phyloP scores from a whole-genome alignment of 768 basidiomycete genomes.

The Tylopilus sp. region DNA sequence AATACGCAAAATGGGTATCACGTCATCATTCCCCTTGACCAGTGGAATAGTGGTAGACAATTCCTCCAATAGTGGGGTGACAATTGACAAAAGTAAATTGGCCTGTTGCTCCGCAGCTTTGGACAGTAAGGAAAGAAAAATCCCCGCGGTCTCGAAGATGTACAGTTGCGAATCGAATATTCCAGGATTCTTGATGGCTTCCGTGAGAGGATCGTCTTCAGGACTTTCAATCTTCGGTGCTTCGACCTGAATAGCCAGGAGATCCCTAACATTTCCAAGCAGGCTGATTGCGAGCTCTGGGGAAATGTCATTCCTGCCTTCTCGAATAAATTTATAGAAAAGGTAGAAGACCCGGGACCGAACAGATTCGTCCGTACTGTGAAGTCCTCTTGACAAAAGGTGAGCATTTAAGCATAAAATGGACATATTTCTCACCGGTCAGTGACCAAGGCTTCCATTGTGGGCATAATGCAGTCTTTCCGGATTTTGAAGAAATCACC shows the following conservation, averaged over 20 bases:
- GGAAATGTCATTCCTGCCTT: constrained; percentile 74
- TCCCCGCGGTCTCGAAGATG: constrained; percentile 89
- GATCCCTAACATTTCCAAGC: constrained; percentile 70
- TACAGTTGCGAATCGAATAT: constrained; percentile 90
- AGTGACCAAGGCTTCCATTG: constrained; percentile 87
- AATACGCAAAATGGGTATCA: constrained; percentile 77
- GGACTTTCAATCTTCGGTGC: constrained; percentile 74
- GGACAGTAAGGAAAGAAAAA: constrained; percentile 72
- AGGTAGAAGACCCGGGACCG: constrained; percentile 86
- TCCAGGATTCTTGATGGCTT: constrained; percentile 70
- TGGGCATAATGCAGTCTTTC: constrained; percentile 82
- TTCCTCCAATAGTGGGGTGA: constrained; percentile 78
- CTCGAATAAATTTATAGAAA: constrained; percentile 88
- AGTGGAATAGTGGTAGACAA: constrained; percentile 56
- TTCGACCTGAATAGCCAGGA: constrained; percentile 70
- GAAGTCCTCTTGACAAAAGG: constrained; percentile 65
- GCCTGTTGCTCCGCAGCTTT: constrained; percentile 66
- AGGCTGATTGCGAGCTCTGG: constrained; percentile 66
- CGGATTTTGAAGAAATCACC: constrained; percentile 95
- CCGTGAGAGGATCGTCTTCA: constrained; percentile 71
- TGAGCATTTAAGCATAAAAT: background rate
- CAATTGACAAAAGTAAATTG: constrained; percentile 66
- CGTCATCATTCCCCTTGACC: constrained; percentile 57
- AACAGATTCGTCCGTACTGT: constrained; percentile 65
- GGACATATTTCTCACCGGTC: constrained; percentile 50